Conservation (phyloP, 352 stramenopile species). For the Globisporangium recalcitrans region DNA sequence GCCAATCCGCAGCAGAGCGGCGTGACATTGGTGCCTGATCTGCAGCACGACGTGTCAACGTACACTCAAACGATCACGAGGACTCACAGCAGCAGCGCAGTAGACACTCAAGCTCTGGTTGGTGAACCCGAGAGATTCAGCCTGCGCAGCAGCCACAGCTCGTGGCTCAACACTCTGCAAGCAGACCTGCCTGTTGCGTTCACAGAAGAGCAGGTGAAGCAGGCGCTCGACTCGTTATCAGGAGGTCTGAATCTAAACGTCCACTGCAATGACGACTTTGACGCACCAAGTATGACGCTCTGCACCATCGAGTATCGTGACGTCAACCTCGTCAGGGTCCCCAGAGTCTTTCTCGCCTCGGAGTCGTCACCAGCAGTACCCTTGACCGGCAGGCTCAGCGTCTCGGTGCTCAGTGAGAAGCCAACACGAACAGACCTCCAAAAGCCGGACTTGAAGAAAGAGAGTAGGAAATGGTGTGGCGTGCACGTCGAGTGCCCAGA, state of each 20-base stretch:
- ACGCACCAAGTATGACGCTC: background rate
- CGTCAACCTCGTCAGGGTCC: background rate
- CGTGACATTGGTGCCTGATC: background rate
- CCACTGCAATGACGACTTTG: background rate
- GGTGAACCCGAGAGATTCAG: background rate
- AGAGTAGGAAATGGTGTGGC: slow-evolving; percentile 3
- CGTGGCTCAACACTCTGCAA: slow-evolving; percentile 1
- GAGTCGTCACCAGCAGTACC: background rate
- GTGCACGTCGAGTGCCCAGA: slow-evolving; percentile 4
- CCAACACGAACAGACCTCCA: background rate
- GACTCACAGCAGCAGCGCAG: background rate
- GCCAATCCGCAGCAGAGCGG: background rate
- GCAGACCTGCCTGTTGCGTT: slow-evolving; percentile 4
- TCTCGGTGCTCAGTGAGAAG: background rate
- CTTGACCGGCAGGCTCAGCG: background rate
- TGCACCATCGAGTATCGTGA: slow-evolving; percentile 10
- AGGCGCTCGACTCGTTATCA: background rate
- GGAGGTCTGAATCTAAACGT: background rate
- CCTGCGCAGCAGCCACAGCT: slow-evolving; percentile 10
- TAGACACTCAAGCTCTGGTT: background rate
- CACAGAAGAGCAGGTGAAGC: slow-evolving; percentile 5
- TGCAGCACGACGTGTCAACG: background rate
- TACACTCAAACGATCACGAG: slow-evolving; percentile 16
- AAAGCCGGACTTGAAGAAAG: background rate
- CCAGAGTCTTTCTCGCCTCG: background rate